These are phyloP conservation scores for Porogramme epimiltina DNA, from an alignment of 1,284 basidiomycete genomes.

Conservation along the genomic window DNA sequence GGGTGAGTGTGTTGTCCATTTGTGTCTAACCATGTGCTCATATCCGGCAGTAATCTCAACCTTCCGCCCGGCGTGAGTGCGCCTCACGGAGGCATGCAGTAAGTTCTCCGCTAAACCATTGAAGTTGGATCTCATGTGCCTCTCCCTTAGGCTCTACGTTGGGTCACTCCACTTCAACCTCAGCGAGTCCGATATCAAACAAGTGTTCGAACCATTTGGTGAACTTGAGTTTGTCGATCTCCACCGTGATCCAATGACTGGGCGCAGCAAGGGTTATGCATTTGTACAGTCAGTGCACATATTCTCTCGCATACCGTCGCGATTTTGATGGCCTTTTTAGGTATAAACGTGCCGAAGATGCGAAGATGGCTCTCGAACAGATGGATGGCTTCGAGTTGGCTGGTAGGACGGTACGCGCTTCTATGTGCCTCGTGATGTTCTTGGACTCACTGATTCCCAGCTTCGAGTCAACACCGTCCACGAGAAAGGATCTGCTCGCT, in stretches of 20 bases:
- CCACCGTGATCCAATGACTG: constrained; percentile 90
- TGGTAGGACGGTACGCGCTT: constrained; percentile 75
- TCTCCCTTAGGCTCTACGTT: constrained; percentile 81
- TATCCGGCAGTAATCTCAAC: constrained; percentile 62
- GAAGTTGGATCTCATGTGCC: neutral
- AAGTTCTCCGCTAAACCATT: constrained; percentile 34
- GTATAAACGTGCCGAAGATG: constrained; percentile 88
- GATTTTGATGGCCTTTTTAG: constrained; percentile 40
- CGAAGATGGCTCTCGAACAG: constrained; percentile 94
- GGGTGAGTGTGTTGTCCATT: constrained; percentile 50
- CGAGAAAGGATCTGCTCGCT: constrained; percentile 79
- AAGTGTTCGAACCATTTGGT: constrained; percentile 99
- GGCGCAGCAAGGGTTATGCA: constrained; percentile 96
- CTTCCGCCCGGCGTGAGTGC: constrained; percentile 76
- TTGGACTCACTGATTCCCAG: constrained; percentile 40
- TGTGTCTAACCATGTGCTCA: constrained; percentile 1
- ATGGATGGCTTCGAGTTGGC: constrained; percentile 99
- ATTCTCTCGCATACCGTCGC: too few relatives aligned
- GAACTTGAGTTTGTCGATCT: constrained; percentile 98
- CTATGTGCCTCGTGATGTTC: neutral
- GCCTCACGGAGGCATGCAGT: constrained; percentile 80
- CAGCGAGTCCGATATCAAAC: constrained; percentile 93
- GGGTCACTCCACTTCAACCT: constrained; percentile 97
- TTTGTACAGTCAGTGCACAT: constrained; percentile 83
- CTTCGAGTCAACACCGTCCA: constrained; percentile 90